Evolutionary conservation across 148 eudicot genomes (phyloP), one percentile per base, ranked within the genome.

Genomic region (Rhododendron vialii): DNA sequence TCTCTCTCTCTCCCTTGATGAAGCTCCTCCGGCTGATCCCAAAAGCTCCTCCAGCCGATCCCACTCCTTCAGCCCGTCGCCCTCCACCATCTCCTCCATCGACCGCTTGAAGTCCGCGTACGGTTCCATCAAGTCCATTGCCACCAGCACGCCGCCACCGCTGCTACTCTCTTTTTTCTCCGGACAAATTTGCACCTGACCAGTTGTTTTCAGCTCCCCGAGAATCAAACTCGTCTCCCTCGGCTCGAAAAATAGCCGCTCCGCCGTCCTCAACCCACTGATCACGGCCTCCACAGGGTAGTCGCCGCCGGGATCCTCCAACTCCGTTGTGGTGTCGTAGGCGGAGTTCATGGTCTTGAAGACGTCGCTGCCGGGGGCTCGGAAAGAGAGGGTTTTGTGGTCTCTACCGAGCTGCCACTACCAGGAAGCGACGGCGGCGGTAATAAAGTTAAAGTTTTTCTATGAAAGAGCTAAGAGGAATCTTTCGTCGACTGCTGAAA

Each of bases 11-110:
- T 36, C 38, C 5, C 38, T 36, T 36, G 38, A 36, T 36, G 30
- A 30, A 96, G 92, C 81, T 93, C 94, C 89, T 94, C 94, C 43
- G 95, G 88, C 5, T 84, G 87, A 15, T 92, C 89, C 86, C 76
- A 96, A 85, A 22, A 96, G 92, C 81, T 93, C 94, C 88, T 94
- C 95, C 45, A 96, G 88, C 5, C 85, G 87, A 15, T 91, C 90
- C 95, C 92, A 93, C 69, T 91, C 92, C n/a, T 92, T 92, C 78
- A 96, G 45, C 43, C 91, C 97, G 35, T 75, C 3, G 24, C 95
- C 94, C 65, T 91, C 95, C 80, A 96, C 93, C 99, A 96, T 96
- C 55, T 96, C 97, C 82, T 91, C 92, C 99, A 96, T 96, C 59
- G 99, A 96, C 65, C 35, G 89, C 41, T 91, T 84, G 86, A 96